Evolutionary conservation across 2,329 filamentous ascomycete species (phyloP).

Genomic region (Trichoderma semiorbis): DNA sequence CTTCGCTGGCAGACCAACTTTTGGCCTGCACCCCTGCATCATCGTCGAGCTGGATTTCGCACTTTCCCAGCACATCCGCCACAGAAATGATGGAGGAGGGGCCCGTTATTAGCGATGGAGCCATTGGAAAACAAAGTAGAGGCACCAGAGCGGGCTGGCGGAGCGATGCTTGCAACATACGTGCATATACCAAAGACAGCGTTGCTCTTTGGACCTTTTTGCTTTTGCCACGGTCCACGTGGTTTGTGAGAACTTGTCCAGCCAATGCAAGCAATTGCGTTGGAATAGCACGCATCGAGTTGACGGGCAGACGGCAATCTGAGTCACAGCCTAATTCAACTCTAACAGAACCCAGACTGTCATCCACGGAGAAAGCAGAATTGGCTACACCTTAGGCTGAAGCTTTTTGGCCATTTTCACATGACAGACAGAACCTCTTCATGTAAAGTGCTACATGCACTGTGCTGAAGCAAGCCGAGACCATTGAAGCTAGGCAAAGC

Average conservation of each 20-base stretch:
- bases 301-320: background rate
- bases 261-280: background rate
- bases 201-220: background rate
- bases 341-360: background rate
- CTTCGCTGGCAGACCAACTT: background rate
- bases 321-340: background rate
- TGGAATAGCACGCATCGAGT: background rate
- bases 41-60: background rate
- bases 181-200: background rate
- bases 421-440: background rate
- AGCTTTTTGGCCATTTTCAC: background rate
- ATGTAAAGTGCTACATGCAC: too few species aligned
- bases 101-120: background rate
- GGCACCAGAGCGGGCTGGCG: background rate
- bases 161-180: background rate
- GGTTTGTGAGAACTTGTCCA: background rate
- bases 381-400: background rate
- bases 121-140: background rate
- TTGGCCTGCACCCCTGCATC: constrained; percentile 3
- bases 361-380: background rate
- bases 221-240: background rate
- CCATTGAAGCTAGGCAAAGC: background rate
- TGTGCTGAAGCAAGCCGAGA: background rate
- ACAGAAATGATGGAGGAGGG: background rate
- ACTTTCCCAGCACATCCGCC: background rate